phyloP scores from a whole-genome alignment of 2,329 filamentous ascomycete genomes.

The Cladosporium sp. region DNA sequence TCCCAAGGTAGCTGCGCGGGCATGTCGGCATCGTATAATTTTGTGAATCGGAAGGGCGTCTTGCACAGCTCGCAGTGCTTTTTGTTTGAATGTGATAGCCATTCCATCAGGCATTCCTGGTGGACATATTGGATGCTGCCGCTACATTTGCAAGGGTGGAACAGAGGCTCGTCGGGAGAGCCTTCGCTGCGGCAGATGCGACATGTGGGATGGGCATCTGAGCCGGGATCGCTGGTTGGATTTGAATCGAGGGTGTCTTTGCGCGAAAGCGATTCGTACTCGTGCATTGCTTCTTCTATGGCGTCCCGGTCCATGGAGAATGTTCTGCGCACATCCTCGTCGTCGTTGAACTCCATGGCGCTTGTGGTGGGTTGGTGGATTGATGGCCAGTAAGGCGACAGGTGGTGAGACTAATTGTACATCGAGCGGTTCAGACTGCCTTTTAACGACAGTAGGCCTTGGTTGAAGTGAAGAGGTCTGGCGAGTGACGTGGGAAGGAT shows the following conservation, averaged over 20 bases:
- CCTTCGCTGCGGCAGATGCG: conserved; percentile 93
- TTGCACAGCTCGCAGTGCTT: conserved; percentile 99
- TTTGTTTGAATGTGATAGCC: conserved; percentile 97
- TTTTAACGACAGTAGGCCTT: not conserved
- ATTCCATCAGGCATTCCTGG: conserved; percentile 97
- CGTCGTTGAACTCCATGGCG: conserved; percentile 1
- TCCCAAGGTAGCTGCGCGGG: conserved; percentile 74
- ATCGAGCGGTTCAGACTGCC: not conserved
- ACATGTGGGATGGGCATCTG: conserved; percentile 61
- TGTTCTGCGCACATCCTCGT: not conserved
- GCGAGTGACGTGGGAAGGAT: no score
- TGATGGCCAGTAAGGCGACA: not conserved
- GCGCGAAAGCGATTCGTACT: not conserved
- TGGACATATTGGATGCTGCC: conserved; percentile 99
- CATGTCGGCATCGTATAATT: conserved; percentile 94
- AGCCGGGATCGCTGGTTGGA: conserved; percentile 16
- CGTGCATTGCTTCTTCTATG: not conserved
- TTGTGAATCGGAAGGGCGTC: conserved; percentile 96
- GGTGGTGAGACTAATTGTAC: not conserved
- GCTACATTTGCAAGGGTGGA: conserved; percentile 98
- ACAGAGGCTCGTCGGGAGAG: conserved; percentile 76
- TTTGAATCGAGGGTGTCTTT: conserved; percentile 23
- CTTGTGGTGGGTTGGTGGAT: not conserved
- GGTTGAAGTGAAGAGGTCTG: not conserved
- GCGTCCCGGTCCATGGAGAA: not conserved